Evolutionary conservation across 2,329 filamentous ascomycete genomes (phyloP), one percentile per base, ranked within the genome.

Genomic region (Cercospora zeina): DNA sequence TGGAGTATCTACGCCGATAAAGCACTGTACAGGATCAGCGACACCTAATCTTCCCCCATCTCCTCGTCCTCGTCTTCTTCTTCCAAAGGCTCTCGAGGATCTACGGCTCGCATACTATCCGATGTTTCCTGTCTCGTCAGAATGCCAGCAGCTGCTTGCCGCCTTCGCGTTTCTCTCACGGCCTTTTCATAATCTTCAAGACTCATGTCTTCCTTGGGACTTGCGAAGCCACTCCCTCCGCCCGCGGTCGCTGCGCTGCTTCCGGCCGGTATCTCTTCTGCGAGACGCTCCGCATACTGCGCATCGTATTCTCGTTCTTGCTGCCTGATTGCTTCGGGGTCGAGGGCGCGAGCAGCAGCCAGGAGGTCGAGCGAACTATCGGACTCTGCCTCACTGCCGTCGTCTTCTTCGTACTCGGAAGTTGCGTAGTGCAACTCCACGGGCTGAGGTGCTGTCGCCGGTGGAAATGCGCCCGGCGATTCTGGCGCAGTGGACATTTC

Each of bases 211-310:
- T 58, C 66, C 0, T 65, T 70, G 2, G 80, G 80, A 49, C 72
- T 80, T 37, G 76, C 77, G 61, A 78, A 81, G 0, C 80, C 80
- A 45, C 78, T 80, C 6, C 80, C 80, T 9, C 80, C 80, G 3
- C 77, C 79, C 2, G 79, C 80, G 0, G 80, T 81, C 1, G 77
- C 77, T 1, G 80, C 80, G 10, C 77, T 79, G 55, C 78, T 80
- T 11, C 80, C 80, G 1, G 79, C 77, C 0, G 78, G 78, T 36
- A 82, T 82, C 14, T 80, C 78, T 34, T 81, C 78, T 0, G 78
- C 78, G 0, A 82, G 70, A 1, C 79, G 76, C 21, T 81, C 80
- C 1, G 80, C 79, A 49, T 81, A 70, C 10, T 77, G 73, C 4
- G 77, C 75, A 49, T 82, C 79, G 59, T 81, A 81, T 58, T 81